Evolutionary conservation across 1,139 yeast species (phyloP).

Genomic region (Pichia sp.): DNA sequence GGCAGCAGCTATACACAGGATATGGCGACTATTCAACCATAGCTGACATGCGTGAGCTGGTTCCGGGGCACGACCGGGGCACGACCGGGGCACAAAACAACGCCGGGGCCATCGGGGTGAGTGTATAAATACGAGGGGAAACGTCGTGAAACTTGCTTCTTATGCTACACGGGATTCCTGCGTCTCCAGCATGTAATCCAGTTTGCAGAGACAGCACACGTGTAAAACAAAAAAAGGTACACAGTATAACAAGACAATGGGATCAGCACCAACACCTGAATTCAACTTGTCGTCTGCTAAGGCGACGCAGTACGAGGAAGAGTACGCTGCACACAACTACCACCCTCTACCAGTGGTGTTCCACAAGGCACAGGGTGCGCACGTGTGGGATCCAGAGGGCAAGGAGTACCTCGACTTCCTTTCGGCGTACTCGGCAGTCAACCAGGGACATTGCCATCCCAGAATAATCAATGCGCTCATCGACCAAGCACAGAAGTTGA

Average conservation of each 20-base stretch:
- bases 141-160: too few relatives aligned
- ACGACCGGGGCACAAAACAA: neutral
- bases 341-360: neutral
- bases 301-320: constrained; percentile 50
- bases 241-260: neutral
- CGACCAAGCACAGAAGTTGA: neutral
- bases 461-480: neutral
- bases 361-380: neutral
- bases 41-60: constrained; percentile 9
- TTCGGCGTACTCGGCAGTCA: neutral
- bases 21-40: constrained; percentile 18
- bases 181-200: too few relatives aligned
- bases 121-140: too few relatives aligned
- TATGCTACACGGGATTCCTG: too few relatives aligned
- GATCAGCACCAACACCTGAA: constrained; percentile 27
- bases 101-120: neutral
- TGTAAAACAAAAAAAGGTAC: too few relatives aligned
- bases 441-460: neutral
- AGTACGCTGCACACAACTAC: neutral
- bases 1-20: constrained; percentile 17
- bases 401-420: neutral
- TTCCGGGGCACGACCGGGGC: neutral
- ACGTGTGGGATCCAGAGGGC: neutral
- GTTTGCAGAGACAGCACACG: too few relatives aligned
- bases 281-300: constrained; percentile 56